Conservation (phyloP, 2,329 filamentous ascomycete genomes). For the Epichloe scottii region DNA sequence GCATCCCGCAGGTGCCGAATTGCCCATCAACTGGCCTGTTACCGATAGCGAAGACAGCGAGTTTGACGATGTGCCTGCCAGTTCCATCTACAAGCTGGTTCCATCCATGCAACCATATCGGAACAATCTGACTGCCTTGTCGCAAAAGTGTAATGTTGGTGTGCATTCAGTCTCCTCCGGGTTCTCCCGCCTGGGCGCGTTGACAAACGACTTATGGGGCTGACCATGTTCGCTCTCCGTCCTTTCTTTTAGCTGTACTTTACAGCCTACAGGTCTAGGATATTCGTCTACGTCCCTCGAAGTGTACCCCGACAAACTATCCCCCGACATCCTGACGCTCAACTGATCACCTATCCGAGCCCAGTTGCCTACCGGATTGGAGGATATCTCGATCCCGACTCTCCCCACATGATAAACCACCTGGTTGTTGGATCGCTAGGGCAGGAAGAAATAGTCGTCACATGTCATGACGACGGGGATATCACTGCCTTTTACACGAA, state of each 20-base stretch:
- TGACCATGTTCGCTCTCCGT: neutral
- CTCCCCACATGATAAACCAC: constrained; percentile 55
- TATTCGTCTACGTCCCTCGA: constrained; percentile 43
- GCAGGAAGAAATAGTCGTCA: constrained; percentile 53
- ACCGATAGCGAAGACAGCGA: constrained; percentile 12
- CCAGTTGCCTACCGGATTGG: constrained; percentile 26
- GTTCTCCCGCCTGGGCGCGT: neutral
- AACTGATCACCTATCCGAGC: constrained; percentile 33
- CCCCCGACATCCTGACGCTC: constrained; percentile 33
- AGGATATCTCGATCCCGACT: constrained; percentile 39
- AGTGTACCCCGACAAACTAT: constrained; percentile 35
- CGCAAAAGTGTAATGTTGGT: constrained; percentile 41
- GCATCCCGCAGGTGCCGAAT: constrained; percentile 4
- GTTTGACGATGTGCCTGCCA: constrained; percentile 6
- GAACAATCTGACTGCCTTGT: constrained; percentile 45
- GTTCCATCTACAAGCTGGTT: constrained; percentile 18
- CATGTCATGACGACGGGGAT: constrained; percentile 64
- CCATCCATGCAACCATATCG: constrained; percentile 28
- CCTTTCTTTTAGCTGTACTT: constrained; percentile 41
- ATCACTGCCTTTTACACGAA: constrained; percentile 57
- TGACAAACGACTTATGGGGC: neutral
- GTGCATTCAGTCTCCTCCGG: neutral
- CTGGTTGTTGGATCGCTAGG: constrained; percentile 58
- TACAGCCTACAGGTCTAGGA: constrained; percentile 41
- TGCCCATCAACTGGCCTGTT: constrained; percentile 19